phyloP scores from a whole-genome alignment of 163 green algal species.

The Coccomyxa subellipsoidea region DNA sequence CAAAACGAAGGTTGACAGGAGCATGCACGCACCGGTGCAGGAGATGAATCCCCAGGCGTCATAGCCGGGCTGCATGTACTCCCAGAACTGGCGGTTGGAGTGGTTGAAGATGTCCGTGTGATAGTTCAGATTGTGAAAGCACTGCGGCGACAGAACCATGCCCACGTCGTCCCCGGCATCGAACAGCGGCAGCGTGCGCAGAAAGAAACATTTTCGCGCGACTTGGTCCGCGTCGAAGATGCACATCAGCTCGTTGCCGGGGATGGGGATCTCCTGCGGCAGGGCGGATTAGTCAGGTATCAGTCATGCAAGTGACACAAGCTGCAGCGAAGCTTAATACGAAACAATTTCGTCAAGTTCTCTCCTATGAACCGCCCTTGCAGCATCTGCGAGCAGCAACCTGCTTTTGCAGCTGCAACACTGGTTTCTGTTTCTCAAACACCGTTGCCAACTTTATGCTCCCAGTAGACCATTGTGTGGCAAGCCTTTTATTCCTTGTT shows the following conservation, averaged over 20 bases:
- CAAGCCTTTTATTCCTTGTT: no score
- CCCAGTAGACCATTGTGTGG: no score
- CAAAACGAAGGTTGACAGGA: neutral
- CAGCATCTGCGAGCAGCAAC: no score
- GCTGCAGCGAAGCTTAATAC: no score
- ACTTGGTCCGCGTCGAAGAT: constrained; percentile 39
- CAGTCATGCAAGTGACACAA: no score
- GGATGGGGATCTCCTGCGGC: constrained; percentile 39
- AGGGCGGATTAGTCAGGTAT: no score
- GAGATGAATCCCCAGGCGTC: constrained; percentile 67
- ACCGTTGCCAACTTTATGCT: no score
- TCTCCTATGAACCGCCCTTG: no score
- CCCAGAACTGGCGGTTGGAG: constrained; percentile 39
- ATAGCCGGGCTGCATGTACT: constrained; percentile 51
- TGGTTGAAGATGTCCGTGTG: constrained; percentile 42
- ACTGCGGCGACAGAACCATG: constrained; percentile 58
- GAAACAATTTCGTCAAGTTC: no score
- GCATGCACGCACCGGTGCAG: constrained; percentile 42
- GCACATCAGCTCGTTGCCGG: constrained; percentile 58
- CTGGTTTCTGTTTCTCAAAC: no score
- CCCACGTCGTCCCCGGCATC: constrained; percentile 50
- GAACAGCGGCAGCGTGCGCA: constrained; percentile 28
- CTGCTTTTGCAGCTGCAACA: no score
- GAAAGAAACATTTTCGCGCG: constrained; percentile 47
- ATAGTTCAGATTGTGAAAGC: constrained; percentile 18